phyloP scores from a whole-genome alignment of 169 alveolate genomes.

The Ichthyophthirius multifiliis region DNA sequence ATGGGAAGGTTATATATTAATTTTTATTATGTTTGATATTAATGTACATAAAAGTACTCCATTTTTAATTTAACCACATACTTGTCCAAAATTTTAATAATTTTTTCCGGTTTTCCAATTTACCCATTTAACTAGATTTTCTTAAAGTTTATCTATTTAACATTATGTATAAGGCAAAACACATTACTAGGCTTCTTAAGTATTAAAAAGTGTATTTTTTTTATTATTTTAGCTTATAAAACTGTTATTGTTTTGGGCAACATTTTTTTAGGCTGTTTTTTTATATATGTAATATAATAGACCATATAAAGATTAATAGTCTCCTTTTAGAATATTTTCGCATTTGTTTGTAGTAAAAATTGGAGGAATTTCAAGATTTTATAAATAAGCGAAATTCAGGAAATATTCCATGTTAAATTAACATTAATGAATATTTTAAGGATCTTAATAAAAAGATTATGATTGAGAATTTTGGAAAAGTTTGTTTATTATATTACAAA shows the following conservation, averaged over 20 bases:
- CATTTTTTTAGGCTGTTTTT: not conserved
- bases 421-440: slow-evolving; percentile 16
- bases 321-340: slow-evolving; percentile 11
- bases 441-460: not conserved
- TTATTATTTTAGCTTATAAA: not conserved
- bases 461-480: not conserved
- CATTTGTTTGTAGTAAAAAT: not conserved
- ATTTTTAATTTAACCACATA: not conserved
- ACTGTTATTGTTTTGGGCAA: not conserved
- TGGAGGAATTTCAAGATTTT: not conserved
- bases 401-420: not conserved
- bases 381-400: not conserved
- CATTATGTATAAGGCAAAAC: not conserved
- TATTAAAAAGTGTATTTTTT: not conserved
- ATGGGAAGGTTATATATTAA: not conserved
- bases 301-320: slow-evolving; percentile 10
- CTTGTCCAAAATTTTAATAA: not conserved
- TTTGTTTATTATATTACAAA: not conserved
- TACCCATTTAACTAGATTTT: not conserved
- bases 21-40: not conserved
- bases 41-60: not conserved
- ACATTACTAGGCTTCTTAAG: no score
- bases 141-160: not conserved
- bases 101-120: not conserved
- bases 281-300: not conserved